Base-by-base conservation (phyloP, 2,329 filamentous ascomycete genomes). In the Phoma sp. region DNA sequence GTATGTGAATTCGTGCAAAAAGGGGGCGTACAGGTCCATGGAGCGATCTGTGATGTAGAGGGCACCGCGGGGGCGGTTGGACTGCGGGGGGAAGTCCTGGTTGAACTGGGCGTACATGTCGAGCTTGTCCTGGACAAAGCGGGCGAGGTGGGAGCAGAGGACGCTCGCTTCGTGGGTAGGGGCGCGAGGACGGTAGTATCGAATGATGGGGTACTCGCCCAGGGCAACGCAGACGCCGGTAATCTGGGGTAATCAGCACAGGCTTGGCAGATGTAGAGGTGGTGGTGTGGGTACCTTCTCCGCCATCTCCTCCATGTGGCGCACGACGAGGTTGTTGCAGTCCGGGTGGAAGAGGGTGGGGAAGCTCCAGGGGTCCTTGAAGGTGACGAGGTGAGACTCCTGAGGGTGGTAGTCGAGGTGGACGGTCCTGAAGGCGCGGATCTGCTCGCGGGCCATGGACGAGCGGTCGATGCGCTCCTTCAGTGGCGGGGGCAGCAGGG, bases 1-100 rank as follows among this genome's bases (percentile, higher is more conserved):
- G 74, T 98, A 99, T 12, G 95, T 97, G 73, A 99, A 97, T 70
- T 99, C 95, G 76, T 99, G 95, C 4, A 98, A 73, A 10, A 98
- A 78, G 1, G 95, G 95, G 0, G 94, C 88, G 78, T 89, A 86
- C 3, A 97, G 77, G 74, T 99, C 95, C 89, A 99, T 95, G 7
- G 92, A 91, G 58, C 95, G 86, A 74, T 98, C 95, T 1, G 92
- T 91, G 58, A 99, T 89, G 68, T 96, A 81, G 0, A 99, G 84
- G 0, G 92, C 86, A 35, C 91, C 91, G 61, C 91, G 88, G 6
- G 93, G 94, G 48, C 94, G 83, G 45, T 86, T 84, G 8, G 86
- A 86, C n/a, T 82, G 87, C 0, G 93, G 90, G 1, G 94, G 94
- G 60, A 96, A 98, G 70, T 91, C 87, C 44, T 86, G 84, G 69